phyloP scores from a whole-genome alignment of 768 basidiomycete genomes.

The Russula vinacea region DNA sequence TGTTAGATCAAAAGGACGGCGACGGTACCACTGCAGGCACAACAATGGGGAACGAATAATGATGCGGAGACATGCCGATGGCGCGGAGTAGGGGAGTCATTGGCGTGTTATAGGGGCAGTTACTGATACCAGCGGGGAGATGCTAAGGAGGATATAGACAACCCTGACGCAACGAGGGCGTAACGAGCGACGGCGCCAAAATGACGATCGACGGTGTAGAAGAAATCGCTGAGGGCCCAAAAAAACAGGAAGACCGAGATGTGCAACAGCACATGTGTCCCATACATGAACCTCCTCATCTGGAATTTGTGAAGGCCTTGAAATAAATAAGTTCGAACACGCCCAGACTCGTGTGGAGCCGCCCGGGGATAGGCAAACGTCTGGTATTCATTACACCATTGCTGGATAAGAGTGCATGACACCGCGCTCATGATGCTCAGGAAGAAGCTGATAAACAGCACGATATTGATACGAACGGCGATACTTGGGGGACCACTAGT shows the following conservation, averaged over 20 bases:
- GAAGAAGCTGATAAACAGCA: slow-evolving; percentile 22
- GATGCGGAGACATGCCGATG: background rate
- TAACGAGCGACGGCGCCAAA: background rate
- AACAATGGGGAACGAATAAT: background rate
- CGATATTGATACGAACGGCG: slow-evolving; percentile 20
- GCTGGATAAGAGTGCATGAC: slow-evolving; percentile 22
- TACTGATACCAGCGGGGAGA: slow-evolving; percentile 16
- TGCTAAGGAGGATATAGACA: slow-evolving; percentile 14
- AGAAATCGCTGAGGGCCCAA: slow-evolving; percentile 17
- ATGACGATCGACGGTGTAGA: background rate
- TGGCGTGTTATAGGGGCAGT: slow-evolving; percentile 22
- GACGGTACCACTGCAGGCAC: background rate
- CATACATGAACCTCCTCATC: slow-evolving; percentile 19
- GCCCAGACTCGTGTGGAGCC: slow-evolving; percentile 17
- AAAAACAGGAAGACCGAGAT: slow-evolving; percentile 22
- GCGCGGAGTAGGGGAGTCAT: slow-evolving; percentile 14
- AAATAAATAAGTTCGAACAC: slow-evolving; percentile 17
- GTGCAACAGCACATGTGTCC: slow-evolving; percentile 17
- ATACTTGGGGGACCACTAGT: no score
- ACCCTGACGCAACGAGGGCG: background rate
- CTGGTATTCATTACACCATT: slow-evolving; percentile 24
- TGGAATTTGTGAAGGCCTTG: slow-evolving; percentile 14
- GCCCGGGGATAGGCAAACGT: slow-evolving; percentile 6
- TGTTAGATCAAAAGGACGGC: background rate
- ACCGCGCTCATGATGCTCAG: slow-evolving; percentile 21